Evolutionary conservation across 441 rosid genomes (phyloP).

Genomic region (Arabidopsis lyrata): DNA sequence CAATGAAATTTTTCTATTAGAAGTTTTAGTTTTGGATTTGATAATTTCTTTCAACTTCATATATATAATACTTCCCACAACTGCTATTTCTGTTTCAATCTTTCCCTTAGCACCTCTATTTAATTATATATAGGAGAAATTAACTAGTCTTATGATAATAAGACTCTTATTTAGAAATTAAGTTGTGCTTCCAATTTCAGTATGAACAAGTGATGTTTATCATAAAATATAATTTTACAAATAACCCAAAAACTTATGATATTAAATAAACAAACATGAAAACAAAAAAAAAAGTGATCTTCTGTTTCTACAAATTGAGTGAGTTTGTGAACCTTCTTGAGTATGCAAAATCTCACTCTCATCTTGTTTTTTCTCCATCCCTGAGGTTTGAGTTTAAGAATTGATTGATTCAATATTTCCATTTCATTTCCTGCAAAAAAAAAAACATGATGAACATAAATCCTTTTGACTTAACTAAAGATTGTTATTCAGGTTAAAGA

Average conservation of each 20-base stretch:
- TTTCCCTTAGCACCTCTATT: too few relatives aligned
- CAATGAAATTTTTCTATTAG: too few relatives aligned
- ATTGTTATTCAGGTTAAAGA: background rate
- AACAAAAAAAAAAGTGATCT: background rate
- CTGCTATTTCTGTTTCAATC: too few relatives aligned
- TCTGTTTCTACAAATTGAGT: constrained; percentile 23
- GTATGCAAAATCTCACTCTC: constrained; percentile 17
- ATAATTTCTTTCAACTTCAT: too few relatives aligned
- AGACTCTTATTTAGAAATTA: background rate
- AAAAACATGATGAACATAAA: constrained; percentile 2
- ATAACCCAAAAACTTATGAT: constrained; percentile 25
- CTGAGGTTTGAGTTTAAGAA: background rate
- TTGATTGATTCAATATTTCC: constrained; percentile 15
- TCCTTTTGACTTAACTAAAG: background rate
- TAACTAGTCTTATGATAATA: background rate
- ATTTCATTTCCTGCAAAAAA: constrained; percentile 51
- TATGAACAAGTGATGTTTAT: constrained; percentile 31
- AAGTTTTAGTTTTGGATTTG: too few relatives aligned
- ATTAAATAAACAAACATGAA: constrained; percentile 29
- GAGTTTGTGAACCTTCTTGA: constrained; percentile 11
- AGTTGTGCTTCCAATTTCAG: background rate
- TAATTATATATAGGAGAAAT: background rate
- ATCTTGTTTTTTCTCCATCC: constrained; percentile 20
- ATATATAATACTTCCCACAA: too few relatives aligned
- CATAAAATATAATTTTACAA: constrained; percentile 31